Conservation (phyloP, 2,329 filamentous ascomycete species). For the Paecilomyces sp. region DNA sequence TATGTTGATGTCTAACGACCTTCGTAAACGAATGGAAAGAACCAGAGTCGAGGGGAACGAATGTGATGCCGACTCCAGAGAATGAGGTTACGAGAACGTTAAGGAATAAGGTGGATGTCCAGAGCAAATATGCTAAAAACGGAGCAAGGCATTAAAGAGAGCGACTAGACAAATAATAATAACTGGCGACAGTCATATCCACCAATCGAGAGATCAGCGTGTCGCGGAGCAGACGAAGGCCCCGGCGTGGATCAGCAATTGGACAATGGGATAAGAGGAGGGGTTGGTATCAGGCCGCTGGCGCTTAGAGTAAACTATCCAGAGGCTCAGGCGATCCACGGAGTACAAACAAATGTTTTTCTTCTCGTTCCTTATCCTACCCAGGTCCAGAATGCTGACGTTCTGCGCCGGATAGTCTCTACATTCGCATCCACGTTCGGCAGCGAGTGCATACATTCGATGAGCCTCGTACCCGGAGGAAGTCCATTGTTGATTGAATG, state of each 20-base stretch:
- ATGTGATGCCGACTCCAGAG: background rate
- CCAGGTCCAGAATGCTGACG: background rate
- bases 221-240: background rate
- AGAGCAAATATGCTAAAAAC: background rate
- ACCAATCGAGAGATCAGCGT: background rate
- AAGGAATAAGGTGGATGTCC: background rate
- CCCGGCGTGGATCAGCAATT: background rate
- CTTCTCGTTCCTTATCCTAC: background rate
- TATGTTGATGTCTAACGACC: background rate
- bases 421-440: background rate
- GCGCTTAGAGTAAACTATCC: background rate
- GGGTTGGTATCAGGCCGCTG: background rate
- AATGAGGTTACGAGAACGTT: background rate
- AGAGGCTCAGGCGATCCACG: background rate
- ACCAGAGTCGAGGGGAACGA: background rate
- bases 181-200: background rate
- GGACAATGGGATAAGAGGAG: background rate
- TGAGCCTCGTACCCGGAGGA: background rate
- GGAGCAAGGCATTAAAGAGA: background rate
- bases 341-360: background rate
- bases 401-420: background rate
- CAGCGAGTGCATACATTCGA: background rate
- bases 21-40: background rate
- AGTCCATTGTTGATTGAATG: background rate
- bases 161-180: background rate